Percentiles rank a stretch among this genome's conserved stretches.
Evolutionary conservation across 1,284 basidiomycete genomes (phyloP).

Genomic region (Sporisorium sorghi): DNA sequence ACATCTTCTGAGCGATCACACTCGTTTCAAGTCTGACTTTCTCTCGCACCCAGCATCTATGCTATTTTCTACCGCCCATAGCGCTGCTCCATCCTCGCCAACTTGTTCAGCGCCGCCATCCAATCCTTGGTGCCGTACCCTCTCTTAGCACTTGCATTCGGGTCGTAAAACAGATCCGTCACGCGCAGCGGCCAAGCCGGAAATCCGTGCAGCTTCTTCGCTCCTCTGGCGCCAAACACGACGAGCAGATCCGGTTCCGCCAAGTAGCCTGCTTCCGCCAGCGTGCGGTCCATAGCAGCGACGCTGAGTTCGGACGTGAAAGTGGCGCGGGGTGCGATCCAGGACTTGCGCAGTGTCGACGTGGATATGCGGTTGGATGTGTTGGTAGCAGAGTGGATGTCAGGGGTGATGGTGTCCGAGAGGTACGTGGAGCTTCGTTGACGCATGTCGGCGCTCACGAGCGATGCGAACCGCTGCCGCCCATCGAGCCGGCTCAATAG

Average conservation of each 20-base stretch:
- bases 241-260: slow-evolving; percentile 40
- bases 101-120: slow-evolving; percentile 30
- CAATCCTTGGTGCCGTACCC: slow-evolving; percentile 22
- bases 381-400: slow-evolving; percentile 9
- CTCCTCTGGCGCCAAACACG: slow-evolving; percentile 13
- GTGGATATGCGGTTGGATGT: slow-evolving; percentile 17
- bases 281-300: slow-evolving; percentile 1
- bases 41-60: no score
- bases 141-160: neutral
- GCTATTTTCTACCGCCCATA: slow-evolving; percentile 33
- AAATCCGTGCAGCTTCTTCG: slow-evolving; percentile 29
- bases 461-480: slow-evolving; percentile 6
- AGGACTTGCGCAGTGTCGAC: slow-evolving; percentile 24
- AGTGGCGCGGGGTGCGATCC: slow-evolving; percentile 10
- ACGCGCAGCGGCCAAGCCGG: slow-evolving; percentile 44
- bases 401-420: slow-evolving; percentile 2
- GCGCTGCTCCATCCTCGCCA: slow-evolving; percentile 32
- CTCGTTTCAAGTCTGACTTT: no score
- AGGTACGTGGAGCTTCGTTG: slow-evolving; percentile 7
- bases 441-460: slow-evolving; percentile 10
- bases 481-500: slow-evolving; percentile 24
- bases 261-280: slow-evolving; percentile 21
- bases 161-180: slow-evolving; percentile 45
- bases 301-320: slow-evolving; percentile 22
- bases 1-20: no score